Evolutionary conservation across 192 early-diverging fungal species (phyloP), one percentile per base, ranked within the genome.

Genomic region (Lunasporangiospora selenospora): DNA sequence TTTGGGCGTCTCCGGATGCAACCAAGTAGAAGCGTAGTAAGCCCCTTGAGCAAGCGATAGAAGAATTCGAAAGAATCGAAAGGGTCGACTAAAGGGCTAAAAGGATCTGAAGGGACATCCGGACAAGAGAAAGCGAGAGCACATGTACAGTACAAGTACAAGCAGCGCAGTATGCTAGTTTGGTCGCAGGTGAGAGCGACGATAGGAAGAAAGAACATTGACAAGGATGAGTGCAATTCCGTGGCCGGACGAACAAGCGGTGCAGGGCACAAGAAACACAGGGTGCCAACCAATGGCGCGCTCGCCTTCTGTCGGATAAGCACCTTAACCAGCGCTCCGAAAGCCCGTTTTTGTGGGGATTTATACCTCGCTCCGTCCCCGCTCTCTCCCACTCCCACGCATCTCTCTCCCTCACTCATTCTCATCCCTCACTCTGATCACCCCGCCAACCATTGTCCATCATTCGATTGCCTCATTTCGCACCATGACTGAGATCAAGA

Each of bases 401-500:
- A 33, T 37, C 37, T n/a, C 53, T 33, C 27, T 47, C 21, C 23
- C 26, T 36, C 53, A 11, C 30, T 39, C 49, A 33, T 46, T 15
- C 44, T 53, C 41, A 18, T 62, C 37, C 1, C 42, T n/a, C 31
- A 40, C 6, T 34, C 30, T 31, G 44, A 19, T 16, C 36, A n/a
- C 52, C 32, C 34, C 45, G 32, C 45, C 24, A 30, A 51, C 29
- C 31, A 23, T 26, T 23, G 6, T 37, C 32, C 11, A 32, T 7
- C 5, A 32, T 27, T 39, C 36, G 1, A 52, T 30, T 24, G 21
- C 19, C 13, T 21, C 11, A 7, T 19, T 7, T 4, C 13, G 29
- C 43, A 52, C 44, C 27, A 67, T 66, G 63, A 48, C 60, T 15
- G 52, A 73, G 15, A 61, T 58, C 53, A 50, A 51, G 62, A 67